Conservation (phyloP, 495 filamentous ascomycete species). For the Haplographium delicatum region DNA sequence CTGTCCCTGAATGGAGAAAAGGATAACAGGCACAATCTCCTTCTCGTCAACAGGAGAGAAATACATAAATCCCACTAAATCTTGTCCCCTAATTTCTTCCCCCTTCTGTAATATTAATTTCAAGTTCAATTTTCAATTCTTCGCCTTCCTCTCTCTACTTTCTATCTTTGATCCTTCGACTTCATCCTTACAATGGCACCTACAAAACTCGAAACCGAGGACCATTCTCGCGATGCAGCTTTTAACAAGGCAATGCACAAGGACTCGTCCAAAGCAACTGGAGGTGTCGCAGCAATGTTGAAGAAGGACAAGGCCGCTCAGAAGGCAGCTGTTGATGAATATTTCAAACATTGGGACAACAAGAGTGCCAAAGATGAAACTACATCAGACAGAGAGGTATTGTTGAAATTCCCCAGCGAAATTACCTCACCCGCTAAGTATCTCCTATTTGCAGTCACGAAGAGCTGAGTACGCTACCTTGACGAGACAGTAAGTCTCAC, state of each 20-base stretch:
- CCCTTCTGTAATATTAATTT: neutral
- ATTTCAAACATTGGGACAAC: slow-evolving; percentile 99
- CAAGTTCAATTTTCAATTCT: neutral
- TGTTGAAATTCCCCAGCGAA: slow-evolving; percentile 16
- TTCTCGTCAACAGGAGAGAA: too few relatives aligned
- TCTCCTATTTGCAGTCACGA: slow-evolving; percentile 51
- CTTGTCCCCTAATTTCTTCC: neutral
- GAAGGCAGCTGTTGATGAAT: slow-evolving; percentile 88
- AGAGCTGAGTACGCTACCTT: slow-evolving; percentile 89
- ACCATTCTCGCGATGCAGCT: slow-evolving; percentile 83
- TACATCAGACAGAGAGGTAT: slow-evolving; percentile 68
- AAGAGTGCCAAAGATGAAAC: slow-evolving; percentile 82
- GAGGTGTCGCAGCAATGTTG: slow-evolving; percentile 78
- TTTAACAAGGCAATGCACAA: slow-evolving; percentile 94
- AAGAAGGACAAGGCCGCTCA: slow-evolving; percentile 78
- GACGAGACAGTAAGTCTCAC: slow-evolving; percentile 89
- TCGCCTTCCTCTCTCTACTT: neutral
- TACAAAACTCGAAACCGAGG: slow-evolving; percentile 73
- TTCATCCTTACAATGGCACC: slow-evolving; percentile 55
- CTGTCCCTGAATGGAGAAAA: too few relatives aligned
- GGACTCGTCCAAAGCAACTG: slow-evolving; percentile 63
- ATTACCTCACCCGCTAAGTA: slow-evolving; percentile 10
- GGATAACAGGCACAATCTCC: too few relatives aligned
- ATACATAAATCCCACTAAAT: slow-evolving; percentile 7
- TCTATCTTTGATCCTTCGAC: too few relatives aligned